These are phyloP conservation scores for Halophytophthora polymorphica DNA, from an alignment of 352 stramenopile genomes.

Conservation along the genomic window DNA sequence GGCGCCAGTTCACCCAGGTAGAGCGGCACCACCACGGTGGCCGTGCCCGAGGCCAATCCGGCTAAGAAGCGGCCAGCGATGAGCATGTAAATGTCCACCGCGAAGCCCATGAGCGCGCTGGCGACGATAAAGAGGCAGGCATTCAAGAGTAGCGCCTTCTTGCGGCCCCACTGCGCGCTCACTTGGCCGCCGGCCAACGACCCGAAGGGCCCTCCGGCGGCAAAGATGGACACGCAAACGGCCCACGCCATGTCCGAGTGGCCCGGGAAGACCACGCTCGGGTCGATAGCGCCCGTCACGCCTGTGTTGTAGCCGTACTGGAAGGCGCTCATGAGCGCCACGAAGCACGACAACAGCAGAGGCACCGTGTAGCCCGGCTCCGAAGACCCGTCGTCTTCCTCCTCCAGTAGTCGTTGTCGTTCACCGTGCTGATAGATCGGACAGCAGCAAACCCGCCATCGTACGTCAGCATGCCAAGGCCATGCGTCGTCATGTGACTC, in stretches of 20 bases:
- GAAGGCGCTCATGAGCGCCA: slow-evolving; percentile 67
- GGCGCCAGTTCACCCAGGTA: slow-evolving; percentile 70
- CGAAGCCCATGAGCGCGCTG: slow-evolving; percentile 51
- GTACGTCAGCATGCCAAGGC: neutral
- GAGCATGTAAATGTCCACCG: slow-evolving; percentile 70
- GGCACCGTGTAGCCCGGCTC: slow-evolving; percentile 68
- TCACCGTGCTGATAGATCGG: slow-evolving; percentile 37
- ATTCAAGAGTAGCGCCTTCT: slow-evolving; percentile 57
- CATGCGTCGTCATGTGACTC: too few relatives aligned
- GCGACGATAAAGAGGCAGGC: slow-evolving; percentile 67
- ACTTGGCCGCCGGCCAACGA: slow-evolving; percentile 60
- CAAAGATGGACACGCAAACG: slow-evolving; percentile 67
- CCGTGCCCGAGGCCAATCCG: slow-evolving; percentile 61
- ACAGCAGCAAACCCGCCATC: neutral
- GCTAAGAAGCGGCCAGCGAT: slow-evolving; percentile 70
- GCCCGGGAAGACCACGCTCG: slow-evolving; percentile 58
- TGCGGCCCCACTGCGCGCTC: slow-evolving; percentile 51
- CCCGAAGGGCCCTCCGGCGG: slow-evolving; percentile 56
- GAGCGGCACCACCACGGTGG: slow-evolving; percentile 69
- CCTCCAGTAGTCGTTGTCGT: slow-evolving; percentile 62
- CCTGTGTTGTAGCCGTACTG: slow-evolving; percentile 79
- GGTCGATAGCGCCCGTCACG: slow-evolving; percentile 62
- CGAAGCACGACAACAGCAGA: slow-evolving; percentile 59
- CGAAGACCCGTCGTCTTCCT: slow-evolving; percentile 52
- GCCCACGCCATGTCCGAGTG: slow-evolving; percentile 66